Evolutionary conservation across 257 asterid species (phyloP).

Genomic region (Solanum boliviense): DNA sequence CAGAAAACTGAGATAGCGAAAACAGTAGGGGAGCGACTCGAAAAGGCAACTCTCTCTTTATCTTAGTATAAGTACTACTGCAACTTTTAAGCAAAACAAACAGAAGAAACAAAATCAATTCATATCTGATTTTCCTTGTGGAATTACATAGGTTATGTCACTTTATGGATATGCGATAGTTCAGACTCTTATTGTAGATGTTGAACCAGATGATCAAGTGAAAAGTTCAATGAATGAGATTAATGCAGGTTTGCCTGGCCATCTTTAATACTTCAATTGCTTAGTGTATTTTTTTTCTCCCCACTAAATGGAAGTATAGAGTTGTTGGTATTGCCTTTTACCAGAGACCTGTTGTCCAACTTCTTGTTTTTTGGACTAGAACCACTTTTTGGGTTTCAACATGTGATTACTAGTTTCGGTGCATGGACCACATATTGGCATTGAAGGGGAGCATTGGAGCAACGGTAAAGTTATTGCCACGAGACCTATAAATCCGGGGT

Average conservation of each 20-base stretch:
- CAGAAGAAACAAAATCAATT: neutral
- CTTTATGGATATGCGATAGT: constrained; percentile 20
- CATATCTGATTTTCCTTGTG: neutral
- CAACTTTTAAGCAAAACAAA: neutral
- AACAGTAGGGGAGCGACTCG: constrained; percentile 8
- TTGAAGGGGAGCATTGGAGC: neutral
- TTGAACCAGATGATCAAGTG: neutral
- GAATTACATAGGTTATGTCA: constrained; percentile 15
- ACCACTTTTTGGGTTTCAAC: neutral
- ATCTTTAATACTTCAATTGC: neutral
- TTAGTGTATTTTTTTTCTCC: neutral
- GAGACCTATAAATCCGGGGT: neutral
- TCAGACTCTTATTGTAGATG: constrained; percentile 21
- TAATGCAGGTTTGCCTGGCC: constrained; percentile 2
- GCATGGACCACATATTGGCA: neutral
- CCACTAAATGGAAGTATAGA: neutral
- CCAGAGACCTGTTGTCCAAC: neutral
- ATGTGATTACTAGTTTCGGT: neutral
- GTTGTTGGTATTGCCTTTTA: neutral
- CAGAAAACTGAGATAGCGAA: constrained; percentile 15
- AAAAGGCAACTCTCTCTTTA: neutral
- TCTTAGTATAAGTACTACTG: too few species aligned
- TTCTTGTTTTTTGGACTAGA: neutral
- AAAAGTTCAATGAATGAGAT: constrained; percentile 26
- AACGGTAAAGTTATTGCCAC: neutral